Evolutionary conservation across 139 green algal genomes (phyloP).

Genomic region (Chlorella sp.): DNA sequence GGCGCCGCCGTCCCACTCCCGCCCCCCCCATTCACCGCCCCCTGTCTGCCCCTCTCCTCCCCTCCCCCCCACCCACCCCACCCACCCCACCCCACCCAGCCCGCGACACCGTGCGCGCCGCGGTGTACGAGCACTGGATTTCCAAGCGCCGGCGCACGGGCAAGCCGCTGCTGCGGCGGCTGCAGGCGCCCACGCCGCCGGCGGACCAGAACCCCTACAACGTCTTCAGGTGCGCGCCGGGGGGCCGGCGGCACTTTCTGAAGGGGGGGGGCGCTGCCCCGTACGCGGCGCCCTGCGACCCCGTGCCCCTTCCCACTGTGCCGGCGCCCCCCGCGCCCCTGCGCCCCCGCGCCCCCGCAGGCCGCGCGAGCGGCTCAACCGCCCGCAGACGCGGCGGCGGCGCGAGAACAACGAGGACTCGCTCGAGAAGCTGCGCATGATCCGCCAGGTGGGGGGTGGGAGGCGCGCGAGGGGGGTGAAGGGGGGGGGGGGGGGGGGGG

Average conservation of each 20-base stretch:
- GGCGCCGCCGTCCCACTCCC: too few species aligned
- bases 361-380: conserved; percentile 84
- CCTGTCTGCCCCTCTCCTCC: not conserved
- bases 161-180: conserved; percentile 85
- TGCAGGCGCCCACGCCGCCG: conserved; percentile 77
- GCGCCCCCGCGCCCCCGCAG: conserved; percentile 32
- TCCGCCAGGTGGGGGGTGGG: too few species aligned
- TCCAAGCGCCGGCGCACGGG: conserved; percentile 74
- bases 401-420: conserved; percentile 80
- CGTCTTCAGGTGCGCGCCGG: conserved; percentile 95
- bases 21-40: too few species aligned
- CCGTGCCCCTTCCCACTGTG: too few species aligned
- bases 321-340: not conserved
- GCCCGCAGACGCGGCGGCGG: conserved; percentile 86
- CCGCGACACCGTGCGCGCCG: conserved; percentile 40
- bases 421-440: conserved; percentile 80
- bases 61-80: not conserved
- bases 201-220: conserved; percentile 93
- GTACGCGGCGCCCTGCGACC: not conserved
- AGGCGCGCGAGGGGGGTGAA: too few species aligned
- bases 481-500: too few species aligned
- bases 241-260: too few species aligned
- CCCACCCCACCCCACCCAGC: not conserved
- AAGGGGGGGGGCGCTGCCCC: not conserved
- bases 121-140: conserved; percentile 94